A percentile compares a stretch with the other conserved stretches of the same genome.
Evolutionary conservation across 768 basidiomycete genomes (phyloP).

Genomic region (Lentinus tigrinus): DNA sequence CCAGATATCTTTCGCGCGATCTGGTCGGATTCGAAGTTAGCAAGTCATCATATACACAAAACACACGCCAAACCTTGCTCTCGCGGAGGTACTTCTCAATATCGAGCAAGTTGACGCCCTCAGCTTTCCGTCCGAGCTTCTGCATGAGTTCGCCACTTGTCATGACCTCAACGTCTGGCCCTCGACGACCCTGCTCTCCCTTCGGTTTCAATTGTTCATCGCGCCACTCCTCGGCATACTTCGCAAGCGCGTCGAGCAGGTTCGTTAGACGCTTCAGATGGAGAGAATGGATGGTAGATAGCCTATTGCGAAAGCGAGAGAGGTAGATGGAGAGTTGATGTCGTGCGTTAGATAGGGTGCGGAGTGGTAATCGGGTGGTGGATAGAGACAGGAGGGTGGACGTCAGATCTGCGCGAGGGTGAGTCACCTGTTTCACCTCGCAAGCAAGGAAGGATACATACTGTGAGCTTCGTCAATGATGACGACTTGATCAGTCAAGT

Average conservation of each 20-base stretch:
- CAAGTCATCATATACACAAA: no score
- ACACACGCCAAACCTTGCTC: constrained; percentile 65
- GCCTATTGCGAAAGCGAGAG: constrained; percentile 70
- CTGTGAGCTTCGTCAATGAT: constrained; percentile 98
- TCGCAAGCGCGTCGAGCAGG: constrained; percentile 69
- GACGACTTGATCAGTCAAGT: constrained; percentile 80
- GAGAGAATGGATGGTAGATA: constrained; percentile 70
- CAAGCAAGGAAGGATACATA: constrained; percentile 37
- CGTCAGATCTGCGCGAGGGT: constrained; percentile 65
- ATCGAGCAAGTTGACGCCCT: constrained; percentile 81
- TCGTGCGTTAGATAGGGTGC: constrained; percentile 58
- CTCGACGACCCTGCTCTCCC: constrained; percentile 1
- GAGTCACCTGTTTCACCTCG: not conserved
- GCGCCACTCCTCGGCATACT: constrained; percentile 58
- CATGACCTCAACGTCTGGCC: constrained; percentile 52
- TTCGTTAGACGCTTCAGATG: constrained; percentile 78
- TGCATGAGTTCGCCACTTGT: constrained; percentile 65
- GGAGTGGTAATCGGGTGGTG: constrained; percentile 60
- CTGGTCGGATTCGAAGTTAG: constrained; percentile 29
- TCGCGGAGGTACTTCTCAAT: constrained; percentile 76
- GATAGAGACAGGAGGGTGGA: constrained; percentile 88
- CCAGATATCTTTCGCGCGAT: constrained; percentile 82
- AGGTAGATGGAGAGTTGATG: constrained; percentile 79
- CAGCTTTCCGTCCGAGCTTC: constrained; percentile 62
- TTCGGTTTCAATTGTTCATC: constrained; percentile 21